These are phyloP conservation scores for Pyronema omphalodes DNA, from an alignment of 495 filamentous ascomycete species.

Conservation along the genomic window DNA sequence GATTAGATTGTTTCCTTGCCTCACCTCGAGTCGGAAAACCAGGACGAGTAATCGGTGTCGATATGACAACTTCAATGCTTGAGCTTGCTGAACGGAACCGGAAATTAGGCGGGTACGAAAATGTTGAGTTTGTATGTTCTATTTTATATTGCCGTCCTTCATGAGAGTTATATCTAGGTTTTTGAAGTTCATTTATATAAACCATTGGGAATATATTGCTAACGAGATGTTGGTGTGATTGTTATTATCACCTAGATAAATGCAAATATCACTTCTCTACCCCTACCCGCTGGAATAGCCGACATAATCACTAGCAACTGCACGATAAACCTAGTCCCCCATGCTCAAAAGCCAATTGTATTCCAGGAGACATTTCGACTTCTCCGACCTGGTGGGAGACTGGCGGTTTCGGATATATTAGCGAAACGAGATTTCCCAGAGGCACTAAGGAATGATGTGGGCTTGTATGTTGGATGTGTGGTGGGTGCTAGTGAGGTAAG, in stretches of 20 bases:
- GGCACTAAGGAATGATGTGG: slow-evolving; percentile 30
- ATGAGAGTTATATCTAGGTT: neutral
- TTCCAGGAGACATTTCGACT: slow-evolving; percentile 46
- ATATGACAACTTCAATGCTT: slow-evolving; percentile 46
- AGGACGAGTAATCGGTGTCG: slow-evolving; percentile 42
- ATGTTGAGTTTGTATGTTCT: slow-evolving; percentile 8
- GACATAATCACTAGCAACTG: slow-evolving; percentile 45
- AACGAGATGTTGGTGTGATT: no score
- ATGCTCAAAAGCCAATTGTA: slow-evolving; percentile 35
- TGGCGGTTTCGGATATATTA: slow-evolving; percentile 50
- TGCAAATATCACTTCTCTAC: slow-evolving; percentile 35
- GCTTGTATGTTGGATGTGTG: slow-evolving; percentile 43
- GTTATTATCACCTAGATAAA: slow-evolving; percentile 3
- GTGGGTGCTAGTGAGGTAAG: slow-evolving; percentile 36
- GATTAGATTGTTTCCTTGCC: slow-evolving; percentile 47
- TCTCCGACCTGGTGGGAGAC: slow-evolving; percentile 39
- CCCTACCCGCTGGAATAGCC: slow-evolving; percentile 28
- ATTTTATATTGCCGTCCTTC: neutral
- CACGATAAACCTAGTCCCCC: slow-evolving; percentile 45
- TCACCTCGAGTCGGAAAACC: slow-evolving; percentile 35
- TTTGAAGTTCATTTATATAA: no score
- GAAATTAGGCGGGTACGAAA: slow-evolving; percentile 25
- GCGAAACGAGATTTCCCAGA: slow-evolving; percentile 34
- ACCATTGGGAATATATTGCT: no score
- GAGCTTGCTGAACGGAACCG: slow-evolving; percentile 30